phyloP scores from a whole-genome alignment of 345 rosid genomes.

The Syzygium jambos region DNA sequence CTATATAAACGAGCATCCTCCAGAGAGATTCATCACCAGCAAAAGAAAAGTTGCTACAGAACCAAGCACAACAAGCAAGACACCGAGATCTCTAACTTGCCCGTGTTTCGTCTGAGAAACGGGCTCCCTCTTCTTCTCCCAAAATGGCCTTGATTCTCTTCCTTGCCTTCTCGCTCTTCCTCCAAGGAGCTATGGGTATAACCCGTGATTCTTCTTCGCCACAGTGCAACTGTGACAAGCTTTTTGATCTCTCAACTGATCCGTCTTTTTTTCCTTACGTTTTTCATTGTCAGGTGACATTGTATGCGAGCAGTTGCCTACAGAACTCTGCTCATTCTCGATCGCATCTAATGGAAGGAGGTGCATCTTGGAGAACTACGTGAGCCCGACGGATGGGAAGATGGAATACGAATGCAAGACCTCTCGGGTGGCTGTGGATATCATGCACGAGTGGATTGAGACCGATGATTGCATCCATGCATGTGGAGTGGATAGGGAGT shows the following conservation, averaged over 20 bases:
- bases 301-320: slow-evolving; percentile 60
- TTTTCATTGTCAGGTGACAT: slow-evolving; percentile 32
- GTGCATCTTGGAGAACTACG: slow-evolving; percentile 61
- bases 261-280: not conserved
- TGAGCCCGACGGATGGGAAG: slow-evolving; percentile 7
- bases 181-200: slow-evolving; percentile 60
- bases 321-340: slow-evolving; percentile 59
- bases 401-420: slow-evolving; percentile 70
- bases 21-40: not conserved
- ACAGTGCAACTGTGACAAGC: not conserved
- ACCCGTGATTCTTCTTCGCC: not conserved
- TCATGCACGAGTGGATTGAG: slow-evolving; percentile 64
- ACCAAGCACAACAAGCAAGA: not conserved
- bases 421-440: slow-evolving; percentile 70
- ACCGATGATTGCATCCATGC: slow-evolving; percentile 60
- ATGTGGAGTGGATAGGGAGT: slow-evolving; percentile 77
- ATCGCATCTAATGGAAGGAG: slow-evolving; percentile 73
- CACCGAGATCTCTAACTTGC: not conserved
- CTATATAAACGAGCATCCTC: not conserved
- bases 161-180: slow-evolving; percentile 41
- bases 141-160: slow-evolving; percentile 39
- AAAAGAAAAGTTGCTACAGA: not conserved
- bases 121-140: slow-evolving; percentile 16
- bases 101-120: not conserved
- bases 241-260: not conserved